Percentiles rank a stretch among this genome's conserved stretches.
These are phyloP conservation scores for Phaseolus lunatus DNA, from an alignment of 306 rosid genomes.

Conservation along the genomic window DNA sequence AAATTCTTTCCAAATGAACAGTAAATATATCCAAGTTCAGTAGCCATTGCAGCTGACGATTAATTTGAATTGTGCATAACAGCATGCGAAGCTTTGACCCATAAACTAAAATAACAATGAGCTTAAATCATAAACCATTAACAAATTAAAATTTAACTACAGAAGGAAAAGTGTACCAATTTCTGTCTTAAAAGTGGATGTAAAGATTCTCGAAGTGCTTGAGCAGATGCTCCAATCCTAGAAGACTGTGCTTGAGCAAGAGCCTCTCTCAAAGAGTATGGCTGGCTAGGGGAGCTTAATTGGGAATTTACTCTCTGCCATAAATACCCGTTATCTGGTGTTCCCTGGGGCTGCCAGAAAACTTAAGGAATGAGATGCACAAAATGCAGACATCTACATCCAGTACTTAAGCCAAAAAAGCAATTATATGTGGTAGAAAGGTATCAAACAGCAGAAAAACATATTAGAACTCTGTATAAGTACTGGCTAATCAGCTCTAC, in stretches of 20 bases:
- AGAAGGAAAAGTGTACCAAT: slow-evolving; percentile 63
- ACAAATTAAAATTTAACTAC: background rate
- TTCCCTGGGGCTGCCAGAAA: slow-evolving; percentile 91
- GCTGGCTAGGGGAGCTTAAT: slow-evolving; percentile 97
- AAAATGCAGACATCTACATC: slow-evolving; percentile 33
- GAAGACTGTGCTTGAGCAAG: slow-evolving; percentile 99
- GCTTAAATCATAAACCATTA: background rate
- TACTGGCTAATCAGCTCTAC: slow-evolving; percentile 32
- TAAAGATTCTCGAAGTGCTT: slow-evolving; percentile 95
- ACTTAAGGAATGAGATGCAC: slow-evolving; percentile 39
- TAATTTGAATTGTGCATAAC: slow-evolving; percentile 26
- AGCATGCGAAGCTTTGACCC: background rate
- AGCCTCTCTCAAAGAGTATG: slow-evolving; percentile 98
- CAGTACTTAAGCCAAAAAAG: slow-evolving; percentile 21
- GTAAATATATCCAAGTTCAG: slow-evolving; percentile 7
- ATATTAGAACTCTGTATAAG: background rate
- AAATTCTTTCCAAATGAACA: slow-evolving; percentile 12
- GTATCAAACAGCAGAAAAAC: slow-evolving; percentile 10
- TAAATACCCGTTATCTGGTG: slow-evolving; percentile 88
- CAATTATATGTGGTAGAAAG: slow-evolving; percentile 29
- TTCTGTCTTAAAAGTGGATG: slow-evolving; percentile 98
- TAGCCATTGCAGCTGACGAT: background rate
- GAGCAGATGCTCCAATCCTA: slow-evolving; percentile 98
- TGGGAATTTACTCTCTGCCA: slow-evolving; percentile 99
- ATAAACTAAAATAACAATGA: slow-evolving; percentile 19